phyloP scores from a whole-genome alignment of 805 yeast species.

The Phaffomyces antillensis region DNA sequence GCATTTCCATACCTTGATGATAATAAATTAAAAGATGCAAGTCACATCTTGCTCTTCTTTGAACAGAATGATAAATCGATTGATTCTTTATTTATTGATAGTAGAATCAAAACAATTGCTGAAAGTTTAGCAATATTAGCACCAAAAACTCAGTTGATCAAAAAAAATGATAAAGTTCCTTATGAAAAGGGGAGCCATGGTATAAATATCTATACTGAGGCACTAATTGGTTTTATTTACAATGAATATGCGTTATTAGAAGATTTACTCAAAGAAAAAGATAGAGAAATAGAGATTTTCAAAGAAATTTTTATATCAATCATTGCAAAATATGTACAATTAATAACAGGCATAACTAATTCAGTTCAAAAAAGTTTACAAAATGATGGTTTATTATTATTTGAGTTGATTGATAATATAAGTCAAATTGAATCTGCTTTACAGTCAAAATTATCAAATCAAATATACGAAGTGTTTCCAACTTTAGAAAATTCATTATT shows the following conservation, averaged over 20 bases:
- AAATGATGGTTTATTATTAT: constrained; percentile 44
- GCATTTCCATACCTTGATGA: constrained; percentile 36
- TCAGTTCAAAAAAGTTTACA: constrained; percentile 35
- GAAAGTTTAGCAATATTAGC: constrained; percentile 40
- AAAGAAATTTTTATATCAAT: constrained; percentile 28
- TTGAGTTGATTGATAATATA: constrained; percentile 51
- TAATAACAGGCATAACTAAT: constrained; percentile 31
- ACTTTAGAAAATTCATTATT: constrained; percentile 16
- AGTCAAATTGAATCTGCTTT: constrained; percentile 22
- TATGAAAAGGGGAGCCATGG: constrained; percentile 61
- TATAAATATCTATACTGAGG: constrained; percentile 45
- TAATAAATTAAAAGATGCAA: constrained; percentile 29
- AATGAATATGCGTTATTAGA: constrained; percentile 42
- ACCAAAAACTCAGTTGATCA: constrained; percentile 36
- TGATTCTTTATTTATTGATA: constrained; percentile 31
- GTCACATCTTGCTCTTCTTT: constrained; percentile 41
- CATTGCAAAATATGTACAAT: constrained; percentile 31
- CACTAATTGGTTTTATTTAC: constrained; percentile 40
- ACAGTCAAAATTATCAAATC: constrained; percentile 25
- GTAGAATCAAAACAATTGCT: constrained; percentile 34
- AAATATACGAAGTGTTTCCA: constrained; percentile 16
- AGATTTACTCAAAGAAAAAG: constrained; percentile 32
- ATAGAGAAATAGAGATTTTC: constrained; percentile 24
- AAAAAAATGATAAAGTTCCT: constrained; percentile 34
- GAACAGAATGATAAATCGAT: constrained; percentile 25